These are phyloP conservation scores for Gossypium herbaceum DNA, from an alignment of 345 rosid species.

Conservation along the genomic window DNA sequence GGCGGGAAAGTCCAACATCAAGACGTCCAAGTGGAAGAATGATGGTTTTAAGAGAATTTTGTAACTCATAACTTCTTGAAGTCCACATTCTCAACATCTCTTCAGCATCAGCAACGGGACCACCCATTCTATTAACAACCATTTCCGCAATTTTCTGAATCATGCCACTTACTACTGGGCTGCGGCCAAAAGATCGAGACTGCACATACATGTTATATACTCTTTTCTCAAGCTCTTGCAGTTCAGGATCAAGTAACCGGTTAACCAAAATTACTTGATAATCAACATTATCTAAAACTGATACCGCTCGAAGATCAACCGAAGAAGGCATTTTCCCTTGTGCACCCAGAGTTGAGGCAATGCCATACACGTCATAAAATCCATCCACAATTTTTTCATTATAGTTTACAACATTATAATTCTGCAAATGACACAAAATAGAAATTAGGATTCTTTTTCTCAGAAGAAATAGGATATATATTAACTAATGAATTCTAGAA, in stretches of 20 bases:
- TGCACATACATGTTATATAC: slow-evolving; percentile 45
- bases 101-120: slow-evolving; percentile 81
- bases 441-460: slow-evolving; percentile 1
- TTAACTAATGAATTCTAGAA: neutral
- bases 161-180: slow-evolving; percentile 48
- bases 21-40: slow-evolving; percentile 83
- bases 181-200: slow-evolving; percentile 35
- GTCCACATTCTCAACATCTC: slow-evolving; percentile 76
- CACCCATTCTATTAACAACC: slow-evolving; percentile 92
- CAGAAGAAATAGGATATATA: neutral
- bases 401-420: slow-evolving; percentile 79
- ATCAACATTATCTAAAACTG: slow-evolving; percentile 58
- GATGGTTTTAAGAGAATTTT: slow-evolving; percentile 49
- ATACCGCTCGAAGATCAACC: slow-evolving; percentile 74
- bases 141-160: slow-evolving; percentile 84
- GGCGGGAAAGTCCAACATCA: slow-evolving; percentile 92
- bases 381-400: slow-evolving; percentile 84
- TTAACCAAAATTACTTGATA: slow-evolving; percentile 78
- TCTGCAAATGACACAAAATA: slow-evolving; percentile 33
- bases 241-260: slow-evolving; percentile 64
- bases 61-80: slow-evolving; percentile 54
- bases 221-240: slow-evolving; percentile 69
- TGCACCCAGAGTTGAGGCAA: slow-evolving; percentile 49
- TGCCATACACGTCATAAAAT: slow-evolving; percentile 75
- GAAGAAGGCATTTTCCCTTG: slow-evolving; percentile 81